These are phyloP conservation scores for Populus hybrid DNA, from an alignment of 441 rosid species.

Conservation along the genomic window DNA sequence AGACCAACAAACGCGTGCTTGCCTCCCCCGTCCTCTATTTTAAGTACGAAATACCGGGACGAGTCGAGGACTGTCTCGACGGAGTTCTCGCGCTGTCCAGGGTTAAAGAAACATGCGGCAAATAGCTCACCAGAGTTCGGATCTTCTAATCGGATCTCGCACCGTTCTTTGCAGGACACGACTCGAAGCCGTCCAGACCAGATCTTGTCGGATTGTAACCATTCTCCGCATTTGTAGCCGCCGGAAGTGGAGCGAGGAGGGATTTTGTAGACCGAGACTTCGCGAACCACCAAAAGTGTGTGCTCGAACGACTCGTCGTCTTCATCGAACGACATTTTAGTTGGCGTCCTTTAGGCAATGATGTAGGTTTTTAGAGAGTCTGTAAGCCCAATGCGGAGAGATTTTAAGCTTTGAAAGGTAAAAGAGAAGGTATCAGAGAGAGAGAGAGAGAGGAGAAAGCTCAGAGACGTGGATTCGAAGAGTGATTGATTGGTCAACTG, in stretches of 20 bases:
- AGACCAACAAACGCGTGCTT: constrained; percentile 93
- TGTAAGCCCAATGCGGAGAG: neutral
- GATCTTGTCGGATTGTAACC: constrained; percentile 99
- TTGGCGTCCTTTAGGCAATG: neutral
- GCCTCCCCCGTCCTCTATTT: constrained; percentile 90
- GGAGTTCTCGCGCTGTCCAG: constrained; percentile 79
- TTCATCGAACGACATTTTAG: constrained; percentile 68
- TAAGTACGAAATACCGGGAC: constrained; percentile 85
- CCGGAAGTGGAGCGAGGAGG: constrained; percentile 96
- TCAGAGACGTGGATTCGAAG: constrained; percentile 34
- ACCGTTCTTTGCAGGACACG: constrained; percentile 85
- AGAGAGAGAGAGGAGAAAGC: no score
- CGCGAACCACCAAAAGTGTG: constrained; percentile 93
- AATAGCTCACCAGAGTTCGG: constrained; percentile 85
- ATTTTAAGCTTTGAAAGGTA: neutral
- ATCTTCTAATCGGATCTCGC: constrained; percentile 98
- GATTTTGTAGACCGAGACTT: constrained; percentile 85
- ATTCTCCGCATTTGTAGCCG: constrained; percentile 97
- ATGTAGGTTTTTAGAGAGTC: neutral
- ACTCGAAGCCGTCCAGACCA: constrained; percentile 97
- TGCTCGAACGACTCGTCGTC: constrained; percentile 91
- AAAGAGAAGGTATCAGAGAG: no score
- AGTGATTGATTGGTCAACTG: neutral
- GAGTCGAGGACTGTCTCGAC: constrained; percentile 96
- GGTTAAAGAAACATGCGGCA: constrained; percentile 87